A percentile compares a stretch with the other conserved stretches of the same genome.
Evolutionary conservation across 2,329 filamentous ascomycete genomes (phyloP).

Genomic region (Blastomyces parvus): DNA sequence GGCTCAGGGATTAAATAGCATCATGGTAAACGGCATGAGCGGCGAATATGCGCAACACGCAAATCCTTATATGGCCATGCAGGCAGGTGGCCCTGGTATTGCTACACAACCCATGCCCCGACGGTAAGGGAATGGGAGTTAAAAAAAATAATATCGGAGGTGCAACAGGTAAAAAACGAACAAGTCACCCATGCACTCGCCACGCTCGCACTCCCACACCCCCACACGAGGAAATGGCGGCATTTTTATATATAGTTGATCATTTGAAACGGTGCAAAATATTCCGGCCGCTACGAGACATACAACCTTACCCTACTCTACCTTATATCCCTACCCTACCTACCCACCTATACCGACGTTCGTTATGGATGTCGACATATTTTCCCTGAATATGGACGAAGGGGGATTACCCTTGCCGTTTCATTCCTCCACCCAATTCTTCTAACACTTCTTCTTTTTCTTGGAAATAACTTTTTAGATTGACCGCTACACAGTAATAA

Average conservation of each 20-base stretch:
- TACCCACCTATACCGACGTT: background rate
- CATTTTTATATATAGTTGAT: background rate
- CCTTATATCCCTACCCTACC: background rate
- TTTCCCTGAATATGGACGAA: background rate
- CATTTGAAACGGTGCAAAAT: background rate
- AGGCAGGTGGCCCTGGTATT: slow-evolving; percentile 26
- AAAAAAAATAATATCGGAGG: background rate
- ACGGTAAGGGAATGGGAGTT: slow-evolving; percentile 14
- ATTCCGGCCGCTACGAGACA: background rate
- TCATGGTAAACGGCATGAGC: slow-evolving; percentile 28
- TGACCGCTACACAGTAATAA: slow-evolving; percentile 4
- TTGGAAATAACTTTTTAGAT: slow-evolving; percentile 12
- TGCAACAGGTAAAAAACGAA: background rate
- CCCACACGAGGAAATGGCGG: background rate
- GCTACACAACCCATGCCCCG: slow-evolving; percentile 29
- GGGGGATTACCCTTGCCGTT: background rate
- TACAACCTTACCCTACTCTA: background rate
- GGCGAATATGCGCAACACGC: slow-evolving; percentile 31
- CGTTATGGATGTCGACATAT: background rate
- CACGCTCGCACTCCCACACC: background rate
- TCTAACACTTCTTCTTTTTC: slow-evolving; percentile 16
- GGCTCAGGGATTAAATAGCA: slow-evolving; percentile 58
- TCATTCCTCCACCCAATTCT: background rate
- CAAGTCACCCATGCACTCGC: background rate
- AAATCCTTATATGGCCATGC: slow-evolving; percentile 39